Base-by-base conservation (phyloP, 352 stramenopile genomes). In the Globisporangium parvum region DNA sequence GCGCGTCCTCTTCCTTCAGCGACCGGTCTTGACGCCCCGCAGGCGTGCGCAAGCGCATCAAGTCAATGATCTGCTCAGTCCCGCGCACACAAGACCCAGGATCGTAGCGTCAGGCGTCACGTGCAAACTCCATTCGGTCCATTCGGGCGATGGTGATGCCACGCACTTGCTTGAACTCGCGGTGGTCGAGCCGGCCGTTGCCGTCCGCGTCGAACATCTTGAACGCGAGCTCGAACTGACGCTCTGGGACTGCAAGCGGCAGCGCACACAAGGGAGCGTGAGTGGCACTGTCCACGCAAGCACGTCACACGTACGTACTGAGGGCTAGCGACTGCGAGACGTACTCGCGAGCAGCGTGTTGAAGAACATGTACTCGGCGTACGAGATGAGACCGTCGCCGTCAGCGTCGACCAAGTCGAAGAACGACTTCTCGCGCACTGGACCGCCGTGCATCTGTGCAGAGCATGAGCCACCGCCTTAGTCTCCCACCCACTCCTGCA, bases 301-400 rank as follows among this genome's bases (percentile, higher is more conserved):
- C n/a, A n/a, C n/a, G n/a, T n/a, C n/a, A n/a, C n/a, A n/a, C n/a
- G n/a, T n/a, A n/a, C n/a, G n/a, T n/a, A n/a, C n/a, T n/a, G n/a
- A n/a, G n/a, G n/a, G n/a, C n/a, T n/a, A n/a, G n/a, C n/a, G n/a
- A n/a, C n/a, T n/a, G n/a, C n/a, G n/a, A 4, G 35, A 82, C 82
- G 60, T 71, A 93, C 84, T 93, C 23, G 79, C 70, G 10, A 96
- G 77, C 42, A 96, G 62, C 47, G 80, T 93, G 55, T 87, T 86
- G 68, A 95, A 94, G 63, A 95, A 90, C 73, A 93, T 91, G 73
- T 91, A 96, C 76, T 96, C 84, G 18, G 79, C 56, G 64, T 93
- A 96, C 55, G 79, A 91, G 56, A 96, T 95, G 28, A 95, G 65
- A 0, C 86, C 87, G 63, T 96, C 87, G 14, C 85, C 83, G 42